Percentiles rank a stretch among this genome's conserved stretches.
Evolutionary conservation across 768 basidiomycete species (phyloP).

Genomic region (Tulasnella sp.): DNA sequence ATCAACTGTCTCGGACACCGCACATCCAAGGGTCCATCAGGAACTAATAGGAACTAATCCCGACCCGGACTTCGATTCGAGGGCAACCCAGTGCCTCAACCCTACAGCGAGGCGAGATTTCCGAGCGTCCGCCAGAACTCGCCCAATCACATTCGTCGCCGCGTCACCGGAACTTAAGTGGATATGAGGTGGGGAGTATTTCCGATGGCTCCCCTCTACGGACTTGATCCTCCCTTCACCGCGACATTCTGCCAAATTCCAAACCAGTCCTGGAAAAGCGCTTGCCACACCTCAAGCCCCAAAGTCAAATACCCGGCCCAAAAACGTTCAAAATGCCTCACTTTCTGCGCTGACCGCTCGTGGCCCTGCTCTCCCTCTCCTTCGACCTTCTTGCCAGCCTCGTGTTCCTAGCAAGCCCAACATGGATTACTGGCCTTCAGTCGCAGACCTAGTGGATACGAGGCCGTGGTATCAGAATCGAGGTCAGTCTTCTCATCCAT

Average conservation of each 20-base stretch:
- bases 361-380: not conserved
- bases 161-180: not conserved
- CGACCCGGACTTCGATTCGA: not conserved
- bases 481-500: not conserved
- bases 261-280: not conserved
- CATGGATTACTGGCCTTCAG: not conserved
- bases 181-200: not conserved
- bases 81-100: not conserved
- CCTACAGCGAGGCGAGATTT: not conserved
- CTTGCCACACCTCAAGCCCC: not conserved
- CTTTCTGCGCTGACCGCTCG: not conserved
- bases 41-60: not conserved
- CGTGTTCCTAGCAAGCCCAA: not conserved
- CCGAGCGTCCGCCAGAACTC: not conserved
- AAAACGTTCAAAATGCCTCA: not conserved
- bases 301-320: not conserved
- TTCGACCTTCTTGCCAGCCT: not conserved
- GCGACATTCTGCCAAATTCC: not conserved
- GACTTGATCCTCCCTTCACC: not conserved
- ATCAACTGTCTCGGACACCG: not conserved
- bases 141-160: not conserved
- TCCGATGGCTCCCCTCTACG: not conserved
- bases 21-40: not conserved
- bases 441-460: slow-evolving; percentile 1
- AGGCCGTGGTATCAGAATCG: slow-evolving; percentile 12